Percentiles rank a stretch among this genome's conserved stretches.
These are phyloP conservation scores for Euryodendron excelsum DNA, from an alignment of 148 eudicot species.

Conservation along the genomic window DNA sequence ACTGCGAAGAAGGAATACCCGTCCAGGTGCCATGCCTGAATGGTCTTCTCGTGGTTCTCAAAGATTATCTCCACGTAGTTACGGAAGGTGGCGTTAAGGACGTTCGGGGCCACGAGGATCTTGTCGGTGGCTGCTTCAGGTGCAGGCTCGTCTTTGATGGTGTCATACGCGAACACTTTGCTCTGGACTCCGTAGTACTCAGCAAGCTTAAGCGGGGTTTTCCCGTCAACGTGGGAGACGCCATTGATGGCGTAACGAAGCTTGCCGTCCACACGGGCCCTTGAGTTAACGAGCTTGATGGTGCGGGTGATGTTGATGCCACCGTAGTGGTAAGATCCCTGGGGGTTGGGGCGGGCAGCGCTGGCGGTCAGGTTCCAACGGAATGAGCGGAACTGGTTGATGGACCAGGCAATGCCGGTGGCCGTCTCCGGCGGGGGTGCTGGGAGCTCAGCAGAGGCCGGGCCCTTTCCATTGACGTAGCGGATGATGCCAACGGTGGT, in stretches of 20 bases:
- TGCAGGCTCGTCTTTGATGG: conserved; percentile 20
- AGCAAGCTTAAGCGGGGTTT: conserved; percentile 30
- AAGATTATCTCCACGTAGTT: conserved; percentile 48
- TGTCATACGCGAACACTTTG: conserved; percentile 19
- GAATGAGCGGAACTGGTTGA: conserved; percentile 29
- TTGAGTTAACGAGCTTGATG: conserved; percentile 22
- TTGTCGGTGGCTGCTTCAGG: too few relatives aligned
- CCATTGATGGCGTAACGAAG: conserved; percentile 21
- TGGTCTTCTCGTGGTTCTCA: conserved; percentile 47
- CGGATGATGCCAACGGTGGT: conserved; percentile 4
- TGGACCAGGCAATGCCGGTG: conserved; percentile 21
- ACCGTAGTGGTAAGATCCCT: conserved; percentile 34
- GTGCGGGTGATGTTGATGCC: conserved; percentile 19
- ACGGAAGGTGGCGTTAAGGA: conserved; percentile 31
- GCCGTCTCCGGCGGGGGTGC: conserved; percentile 13
- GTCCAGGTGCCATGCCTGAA: conserved; percentile 48
- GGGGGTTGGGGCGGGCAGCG: conserved; percentile 40
- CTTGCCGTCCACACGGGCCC: conserved; percentile 11
- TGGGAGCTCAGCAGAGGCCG: conserved; percentile 8
- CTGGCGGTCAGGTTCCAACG: conserved; percentile 36
- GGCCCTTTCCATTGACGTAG: conserved; percentile 13
- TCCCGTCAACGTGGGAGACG: conserved; percentile 17
- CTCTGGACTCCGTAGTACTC: conserved; percentile 23
- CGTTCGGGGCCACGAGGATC: conserved; percentile 27
- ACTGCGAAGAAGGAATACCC: conserved; percentile 59